These are phyloP conservation scores for Cryptococcus sp. DNA, from an alignment of 1,284 basidiomycete species.

Conservation along the genomic window DNA sequence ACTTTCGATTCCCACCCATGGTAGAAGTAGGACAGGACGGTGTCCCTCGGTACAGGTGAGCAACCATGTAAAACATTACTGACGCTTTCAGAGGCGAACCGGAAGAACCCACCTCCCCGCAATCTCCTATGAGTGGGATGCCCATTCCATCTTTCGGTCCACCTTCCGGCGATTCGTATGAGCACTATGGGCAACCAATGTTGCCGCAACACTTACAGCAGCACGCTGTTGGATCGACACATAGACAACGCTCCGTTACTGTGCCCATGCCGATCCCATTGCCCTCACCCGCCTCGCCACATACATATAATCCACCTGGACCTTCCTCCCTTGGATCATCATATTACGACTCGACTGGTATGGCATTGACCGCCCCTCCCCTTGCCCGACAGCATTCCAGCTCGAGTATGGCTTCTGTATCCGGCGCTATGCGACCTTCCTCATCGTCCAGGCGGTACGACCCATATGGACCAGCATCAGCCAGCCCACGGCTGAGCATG, in stretches of 20 bases:
- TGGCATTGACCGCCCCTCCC: neutral
- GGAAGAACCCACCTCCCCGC: constrained; percentile 31
- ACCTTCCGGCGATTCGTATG: constrained; percentile 14
- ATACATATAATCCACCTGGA: neutral
- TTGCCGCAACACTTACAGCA: constrained; percentile 6
- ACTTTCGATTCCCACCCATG: constrained; percentile 84
- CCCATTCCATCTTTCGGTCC: constrained; percentile 18
- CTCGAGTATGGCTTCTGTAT: constrained; percentile 1
- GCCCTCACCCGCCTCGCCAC: neutral
- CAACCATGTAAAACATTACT: neutral
- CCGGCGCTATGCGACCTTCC: neutral
- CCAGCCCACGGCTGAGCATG: neutral
- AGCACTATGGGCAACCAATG: constrained; percentile 15
- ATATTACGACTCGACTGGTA: constrained; percentile 1
- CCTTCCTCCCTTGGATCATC: constrained; percentile 1
- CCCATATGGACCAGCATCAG: constrained; percentile 1
- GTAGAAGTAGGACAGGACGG: constrained; percentile 80
- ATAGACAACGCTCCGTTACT: constrained; percentile 12
- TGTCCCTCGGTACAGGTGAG: constrained; percentile 64
- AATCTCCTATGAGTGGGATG: constrained; percentile 15
- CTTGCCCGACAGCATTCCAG: constrained; percentile 1
- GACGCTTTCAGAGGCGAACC: constrained; percentile 27
- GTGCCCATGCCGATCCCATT: constrained; percentile 24
- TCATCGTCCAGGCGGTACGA: constrained; percentile 3
- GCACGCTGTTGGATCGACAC: neutral